Base-by-base conservation (phyloP, 1,139 yeast genomes). In the Blastobotrys persicus region DNA sequence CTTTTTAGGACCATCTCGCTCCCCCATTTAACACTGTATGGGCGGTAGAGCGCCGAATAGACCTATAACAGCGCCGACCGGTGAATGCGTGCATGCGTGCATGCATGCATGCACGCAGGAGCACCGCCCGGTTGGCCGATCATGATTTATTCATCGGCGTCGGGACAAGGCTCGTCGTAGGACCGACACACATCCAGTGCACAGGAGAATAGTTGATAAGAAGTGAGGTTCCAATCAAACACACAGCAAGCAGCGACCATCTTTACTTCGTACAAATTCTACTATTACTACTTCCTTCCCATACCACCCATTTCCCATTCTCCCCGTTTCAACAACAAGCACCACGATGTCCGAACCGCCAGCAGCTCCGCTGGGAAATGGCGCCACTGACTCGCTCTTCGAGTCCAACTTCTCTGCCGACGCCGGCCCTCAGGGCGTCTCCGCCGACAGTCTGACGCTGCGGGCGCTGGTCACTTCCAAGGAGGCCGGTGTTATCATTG, bases 401-500 rank as follows among this genome's bases (percentile, higher is more conserved):
- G 43, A 40, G 34, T 40, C 43, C 34, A 26, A 14, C 13, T 40
- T 40, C 43, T 40, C 43, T 14, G 42, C 11, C 19, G 28, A 5
- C 28, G 28, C 5, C 28, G 28, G 9, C 28, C 5, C 28, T 6
- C 39, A 34, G 20, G 39, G 18, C 39, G 39, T n/a, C 19, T 12
- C 11, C 35, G 12, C 35, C 18, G 13, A 13, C 20, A 34, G 39
- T 12, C 20, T 37, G 41, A 66, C 73, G 9, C 53, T 69, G 31
- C 76, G 96, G 58, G 79, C 89, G 1, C 74, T 89, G 41, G 88
- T 89, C 18, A 81, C 94, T 11, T 81, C 94, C 50, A 86, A 85
- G 64, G 97, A 89, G 68, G 91, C 96, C 12, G 96, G 96, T 16
- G 86, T 91, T 55, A 81, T 89, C 55, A 89, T 89, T 61, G 97